A percentile compares a stretch with the other conserved stretches of the same genome.
These are phyloP conservation scores for Termitomyces sp. DNA, from an alignment of 768 basidiomycete genomes.

Conservation along the genomic window DNA sequence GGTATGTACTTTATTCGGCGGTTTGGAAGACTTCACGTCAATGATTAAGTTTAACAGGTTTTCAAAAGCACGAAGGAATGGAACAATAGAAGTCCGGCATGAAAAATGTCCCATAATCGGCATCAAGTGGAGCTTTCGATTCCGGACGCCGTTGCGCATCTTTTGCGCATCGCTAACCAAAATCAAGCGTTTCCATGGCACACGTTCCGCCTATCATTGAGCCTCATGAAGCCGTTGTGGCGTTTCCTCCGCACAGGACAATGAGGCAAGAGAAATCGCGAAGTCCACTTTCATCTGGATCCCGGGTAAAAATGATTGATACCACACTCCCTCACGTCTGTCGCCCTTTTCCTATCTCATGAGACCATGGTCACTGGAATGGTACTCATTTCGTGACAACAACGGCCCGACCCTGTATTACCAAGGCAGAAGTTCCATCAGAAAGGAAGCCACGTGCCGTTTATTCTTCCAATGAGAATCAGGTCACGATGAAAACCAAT, in stretches of 20 bases:
- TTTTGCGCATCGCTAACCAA: neutral
- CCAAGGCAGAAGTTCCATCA: constrained; percentile 12
- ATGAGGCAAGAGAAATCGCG: neutral
- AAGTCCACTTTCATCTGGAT: neutral
- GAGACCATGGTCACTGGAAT: neutral
- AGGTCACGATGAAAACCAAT: neutral
- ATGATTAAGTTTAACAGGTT: neutral
- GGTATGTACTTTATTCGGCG: neutral
- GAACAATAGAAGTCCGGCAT: neutral
- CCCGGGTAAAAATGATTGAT: neutral
- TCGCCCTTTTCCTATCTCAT: constrained; percentile 4
- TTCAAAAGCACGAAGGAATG: neutral
- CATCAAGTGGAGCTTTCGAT: neutral
- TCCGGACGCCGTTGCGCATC: neutral
- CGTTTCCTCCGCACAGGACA: neutral
- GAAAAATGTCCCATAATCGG: neutral
- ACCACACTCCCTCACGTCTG: constrained; percentile 4
- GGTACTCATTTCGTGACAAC: neutral
- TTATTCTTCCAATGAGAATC: neutral
- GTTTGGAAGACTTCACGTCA: neutral
- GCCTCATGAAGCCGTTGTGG: constrained; percentile 2
- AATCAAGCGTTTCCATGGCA: neutral
- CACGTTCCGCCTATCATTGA: neutral
- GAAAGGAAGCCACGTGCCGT: constrained; percentile 8
- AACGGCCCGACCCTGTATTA: constrained; percentile 5